Conservation (phyloP, 306 rosid species). For the Crotalaria pallida region DNA sequence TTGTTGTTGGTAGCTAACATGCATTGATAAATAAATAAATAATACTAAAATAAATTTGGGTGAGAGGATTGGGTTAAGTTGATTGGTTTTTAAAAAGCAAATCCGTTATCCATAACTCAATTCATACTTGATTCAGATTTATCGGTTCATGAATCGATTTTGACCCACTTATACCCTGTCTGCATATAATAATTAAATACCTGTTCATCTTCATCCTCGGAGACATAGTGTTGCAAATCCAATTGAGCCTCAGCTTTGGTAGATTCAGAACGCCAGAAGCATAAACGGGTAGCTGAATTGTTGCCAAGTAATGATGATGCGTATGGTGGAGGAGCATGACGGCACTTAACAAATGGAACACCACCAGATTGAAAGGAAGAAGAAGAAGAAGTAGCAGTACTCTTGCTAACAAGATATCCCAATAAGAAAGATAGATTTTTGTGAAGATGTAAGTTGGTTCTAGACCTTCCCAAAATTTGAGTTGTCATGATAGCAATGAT, state of each 20-base stretch:
- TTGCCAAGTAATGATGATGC: background rate
- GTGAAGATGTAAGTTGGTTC: background rate
- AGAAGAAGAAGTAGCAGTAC: background rate
- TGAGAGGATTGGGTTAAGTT: too few species aligned
- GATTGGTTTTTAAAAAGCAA: too few species aligned
- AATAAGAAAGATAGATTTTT: background rate
- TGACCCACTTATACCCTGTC: too few species aligned
- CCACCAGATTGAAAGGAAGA: background rate
- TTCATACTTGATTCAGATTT: too few species aligned
- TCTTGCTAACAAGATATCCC: background rate
- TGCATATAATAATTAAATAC: constrained; percentile 7
- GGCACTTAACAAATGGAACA: background rate
- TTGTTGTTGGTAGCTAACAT: too few species aligned
- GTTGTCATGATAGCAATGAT: constrained; percentile 21
- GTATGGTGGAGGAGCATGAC: background rate
- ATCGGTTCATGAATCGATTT: too few species aligned
- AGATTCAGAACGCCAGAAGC: constrained; percentile 30
- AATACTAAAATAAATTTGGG: too few species aligned
- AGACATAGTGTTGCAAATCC: background rate
- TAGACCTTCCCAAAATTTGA: constrained; percentile 10
- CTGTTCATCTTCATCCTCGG: constrained; percentile 19
- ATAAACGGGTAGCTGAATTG: background rate
- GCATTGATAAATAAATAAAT: too few species aligned
- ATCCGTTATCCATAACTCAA: too few species aligned
- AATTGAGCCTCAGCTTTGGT: constrained; percentile 32